Evolutionary conservation across 2,329 filamentous ascomycete genomes (phyloP), one percentile per base, ranked within the genome.

Genomic region (Hymenoscyphus occultus): DNA sequence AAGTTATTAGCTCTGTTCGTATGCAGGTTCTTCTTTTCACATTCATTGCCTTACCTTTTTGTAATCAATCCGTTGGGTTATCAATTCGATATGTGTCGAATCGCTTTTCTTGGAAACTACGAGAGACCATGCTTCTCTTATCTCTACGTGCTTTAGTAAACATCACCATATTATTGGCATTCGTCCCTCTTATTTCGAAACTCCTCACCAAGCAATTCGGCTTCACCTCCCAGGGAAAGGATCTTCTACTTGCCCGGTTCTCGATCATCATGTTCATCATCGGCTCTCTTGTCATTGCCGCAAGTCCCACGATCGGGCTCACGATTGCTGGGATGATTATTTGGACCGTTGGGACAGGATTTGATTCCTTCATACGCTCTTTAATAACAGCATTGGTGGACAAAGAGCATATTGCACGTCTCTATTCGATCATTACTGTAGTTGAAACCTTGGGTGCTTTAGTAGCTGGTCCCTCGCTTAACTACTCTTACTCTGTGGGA

Each of bases 11-110:
- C 19, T 72, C 73, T 3, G 58, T 69, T 0, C 70, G 73, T 1
- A 69, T 76, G 2, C 42, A 74, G 1, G 56, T 79, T 13, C 67
- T 78, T 6, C 45, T 79, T 12, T 19, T 72, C 2, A 68, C 69
- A 5, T 74, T 74, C 56, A 59, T 72, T 22, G 60, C 67, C 28
- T 60, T 63, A 2, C 61, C 69, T 5, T 68, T 74, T 35, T 48
- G 31, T 14, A 5, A 48, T 1, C 64, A 71, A 56, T 64, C 68
- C 2, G 64, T 70, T 14, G 63, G 67, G 1, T 59, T 75, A 16
- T 68, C 64, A 6, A 60, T 72, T 14, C 70, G 71, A n/a, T 75
- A 75, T 54, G 68, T 75, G 28, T 72, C 70, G 1, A 70, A 70
- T 10, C 68, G 72, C 12, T 75, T 72, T 59, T 56, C 62, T 22